Base-by-base conservation (phyloP, 2,329 filamentous ascomycete species). In the Myriosclerotinia scirpicola region DNA sequence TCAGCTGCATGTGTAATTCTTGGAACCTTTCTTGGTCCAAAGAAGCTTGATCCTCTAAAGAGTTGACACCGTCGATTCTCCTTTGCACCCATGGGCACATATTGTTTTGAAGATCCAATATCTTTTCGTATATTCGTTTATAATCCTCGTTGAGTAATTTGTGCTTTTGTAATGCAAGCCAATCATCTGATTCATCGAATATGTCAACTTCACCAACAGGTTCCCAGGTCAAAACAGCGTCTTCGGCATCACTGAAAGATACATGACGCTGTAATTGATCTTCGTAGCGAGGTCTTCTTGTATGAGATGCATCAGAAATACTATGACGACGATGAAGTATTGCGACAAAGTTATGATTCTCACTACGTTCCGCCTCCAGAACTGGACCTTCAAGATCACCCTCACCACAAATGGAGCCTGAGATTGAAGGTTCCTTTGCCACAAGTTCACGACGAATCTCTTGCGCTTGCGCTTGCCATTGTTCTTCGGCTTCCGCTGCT, bases 211-310 rank as follows among this genome's bases (percentile, higher is more conserved):
- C 78, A 5, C 81, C 76, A 36, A 89, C 77, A 58, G 85, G 82
- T 6, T 84, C 80, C 90, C 90, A 93, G 20, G 79, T 81, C 1
- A 93, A 79, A 9, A 93, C 79, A n/a, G 87, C 90, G 68, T 92
- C 89, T 77, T 91, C 90, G 1, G 89, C 90, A 54, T 89, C 83
- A 67, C 88, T 87, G 76, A 93, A 93, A 5, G 90, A 93, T 69
- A 93, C 82, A 54, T 90, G 85, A 1, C 90, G 86, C 1, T 90
- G 86, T 85, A 88, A 91, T 67, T 85, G 85, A 38, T 82, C 81
- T 69, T 90, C 87, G 68, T 86, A 83, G 1, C 80, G 77, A 8
- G 68, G 69, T 63, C 71, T 76, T 40, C 75, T 73, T 36, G 72
- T 68, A 5, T 76, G 67, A 9, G 75, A 76, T 0, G 76, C 73